These are phyloP conservation scores for Russula earlei DNA, from an alignment of 768 basidiomycete species.

Conservation along the genomic window DNA sequence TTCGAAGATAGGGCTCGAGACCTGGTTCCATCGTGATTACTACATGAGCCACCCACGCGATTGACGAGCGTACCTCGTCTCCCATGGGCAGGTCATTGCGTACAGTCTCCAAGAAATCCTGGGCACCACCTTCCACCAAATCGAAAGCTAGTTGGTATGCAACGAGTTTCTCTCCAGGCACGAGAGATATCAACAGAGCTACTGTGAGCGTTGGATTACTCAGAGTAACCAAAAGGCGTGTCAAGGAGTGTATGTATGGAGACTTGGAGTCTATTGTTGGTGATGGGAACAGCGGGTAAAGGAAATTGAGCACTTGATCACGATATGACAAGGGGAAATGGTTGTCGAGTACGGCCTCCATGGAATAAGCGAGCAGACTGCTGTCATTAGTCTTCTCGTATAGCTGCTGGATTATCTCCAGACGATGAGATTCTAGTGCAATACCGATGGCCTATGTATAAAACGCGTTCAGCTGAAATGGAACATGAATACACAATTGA, in stretches of 20 bases:
- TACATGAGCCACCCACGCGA: not conserved
- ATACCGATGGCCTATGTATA: constrained; percentile 85
- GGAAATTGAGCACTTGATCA: constrained; percentile 66
- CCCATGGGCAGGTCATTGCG: constrained; percentile 60
- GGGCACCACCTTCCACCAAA: constrained; percentile 85
- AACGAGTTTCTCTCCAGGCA: constrained; percentile 60
- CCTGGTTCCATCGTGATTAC: constrained; percentile 29
- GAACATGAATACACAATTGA: not conserved
- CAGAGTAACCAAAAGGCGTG: constrained; percentile 83
- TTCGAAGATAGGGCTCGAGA: constrained; percentile 54
- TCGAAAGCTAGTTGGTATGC: constrained; percentile 97
- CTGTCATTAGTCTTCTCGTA: constrained; percentile 69
- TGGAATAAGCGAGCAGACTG: constrained; percentile 76
- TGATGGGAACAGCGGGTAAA: constrained; percentile 80
- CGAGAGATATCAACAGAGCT: constrained; percentile 59
- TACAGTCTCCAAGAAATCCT: constrained; percentile 82
- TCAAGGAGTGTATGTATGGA: constrained; percentile 70
- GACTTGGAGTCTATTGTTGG: constrained; percentile 63
- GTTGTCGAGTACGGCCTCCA: constrained; percentile 86
- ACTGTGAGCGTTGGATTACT: constrained; percentile 74
- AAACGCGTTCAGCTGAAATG: constrained; percentile 6
- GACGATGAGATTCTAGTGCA: constrained; percentile 81
- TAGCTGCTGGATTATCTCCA: constrained; percentile 77
- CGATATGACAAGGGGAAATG: constrained; percentile 82
- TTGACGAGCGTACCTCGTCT: constrained; percentile 39